A percentile compares a stretch with the other conserved stretches of the same genome.
Conservation (phyloP, 768 basidiomycete species). For the Myochromella boudieri region DNA sequence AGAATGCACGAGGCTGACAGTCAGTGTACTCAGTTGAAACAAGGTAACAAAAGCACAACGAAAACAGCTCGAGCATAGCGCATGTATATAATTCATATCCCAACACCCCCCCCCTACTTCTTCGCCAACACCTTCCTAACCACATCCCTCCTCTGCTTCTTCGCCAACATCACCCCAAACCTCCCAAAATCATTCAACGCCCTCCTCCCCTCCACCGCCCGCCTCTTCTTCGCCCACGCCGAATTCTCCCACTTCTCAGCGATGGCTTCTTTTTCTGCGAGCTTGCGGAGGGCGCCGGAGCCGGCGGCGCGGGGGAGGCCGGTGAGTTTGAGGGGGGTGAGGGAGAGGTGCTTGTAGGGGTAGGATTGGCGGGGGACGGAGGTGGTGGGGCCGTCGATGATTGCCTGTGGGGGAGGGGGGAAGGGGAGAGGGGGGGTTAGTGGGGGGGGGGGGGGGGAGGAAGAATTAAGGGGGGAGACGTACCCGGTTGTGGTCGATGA, state of each 20-base stretch:
- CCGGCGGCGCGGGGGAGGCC: conserved; percentile 88
- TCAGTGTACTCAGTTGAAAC: no score
- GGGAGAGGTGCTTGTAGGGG: conserved; percentile 89
- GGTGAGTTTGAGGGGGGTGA: conserved; percentile 82
- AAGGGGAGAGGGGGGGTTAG: neutral
- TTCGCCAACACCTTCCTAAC: conserved; percentile 67
- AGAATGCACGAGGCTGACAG: no score
- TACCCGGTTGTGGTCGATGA: conserved; percentile 99
- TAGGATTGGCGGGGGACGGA: conserved; percentile 90
- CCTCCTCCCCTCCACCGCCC: conserved; percentile 70
- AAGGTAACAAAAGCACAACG: no score
- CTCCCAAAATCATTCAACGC: conserved; percentile 88
- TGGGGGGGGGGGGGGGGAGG: neutral
- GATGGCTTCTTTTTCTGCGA: conserved; percentile 81
- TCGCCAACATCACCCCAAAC: conserved; percentile 83
- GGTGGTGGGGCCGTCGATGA: conserved; percentile 93
- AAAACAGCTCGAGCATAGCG: conserved; percentile 4
- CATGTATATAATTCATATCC: conserved; percentile 31
- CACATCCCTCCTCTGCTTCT: conserved; percentile 82
- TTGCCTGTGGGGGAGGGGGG: conserved; percentile 55
- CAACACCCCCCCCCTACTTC: no score
- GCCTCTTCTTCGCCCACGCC: conserved; percentile 85
- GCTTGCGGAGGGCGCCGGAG: conserved; percentile 78
- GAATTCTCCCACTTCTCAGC: conserved; percentile 89
- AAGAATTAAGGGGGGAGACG: conserved; percentile 23